Conservation (phyloP, 306 rosid genomes). For the Dryas alaskensis region DNA sequence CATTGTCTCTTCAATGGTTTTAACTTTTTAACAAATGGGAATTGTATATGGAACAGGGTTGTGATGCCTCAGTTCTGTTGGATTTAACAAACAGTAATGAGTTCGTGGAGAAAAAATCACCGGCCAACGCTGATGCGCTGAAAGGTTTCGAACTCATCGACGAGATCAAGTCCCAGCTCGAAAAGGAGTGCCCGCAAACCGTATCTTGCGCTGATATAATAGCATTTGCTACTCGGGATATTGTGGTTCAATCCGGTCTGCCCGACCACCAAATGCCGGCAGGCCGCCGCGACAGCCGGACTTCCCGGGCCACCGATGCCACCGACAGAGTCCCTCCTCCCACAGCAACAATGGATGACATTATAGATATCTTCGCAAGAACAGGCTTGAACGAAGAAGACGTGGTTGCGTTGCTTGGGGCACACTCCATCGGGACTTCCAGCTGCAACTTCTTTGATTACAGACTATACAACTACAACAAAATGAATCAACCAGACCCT, state of each 20-base stretch:
- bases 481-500: conserved; percentile 34
- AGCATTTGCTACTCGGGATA: conserved; percentile 45
- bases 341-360: conserved; percentile 10
- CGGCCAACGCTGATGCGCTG: conserved; percentile 34
- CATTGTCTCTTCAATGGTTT: too few species aligned
- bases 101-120: conserved; percentile 48
- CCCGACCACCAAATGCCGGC: conserved; percentile 15
- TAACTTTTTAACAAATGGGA: too few species aligned
- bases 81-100: conserved; percentile 35
- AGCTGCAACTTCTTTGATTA: conserved; percentile 40
- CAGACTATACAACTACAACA: conserved; percentile 29
- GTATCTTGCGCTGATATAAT: conserved; percentile 73
- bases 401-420: conserved; percentile 49
- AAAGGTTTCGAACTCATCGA: conserved; percentile 52
- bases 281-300: conserved; percentile 51
- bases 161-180: conserved; percentile 50
- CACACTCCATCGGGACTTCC: conserved; percentile 57
- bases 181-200: conserved; percentile 40
- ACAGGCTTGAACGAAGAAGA: conserved; percentile 49
- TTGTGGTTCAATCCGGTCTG: conserved; percentile 28
- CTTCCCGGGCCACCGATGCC: conserved; percentile 40
- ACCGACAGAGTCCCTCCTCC: conserved; percentile 39
- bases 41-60: conserved; percentile 46
- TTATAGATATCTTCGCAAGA: conserved; percentile 22
- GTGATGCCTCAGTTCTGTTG: conserved; percentile 72